phyloP scores from a whole-genome alignment of 2,329 filamentous ascomycete species.

The Westerdykella sp. region DNA sequence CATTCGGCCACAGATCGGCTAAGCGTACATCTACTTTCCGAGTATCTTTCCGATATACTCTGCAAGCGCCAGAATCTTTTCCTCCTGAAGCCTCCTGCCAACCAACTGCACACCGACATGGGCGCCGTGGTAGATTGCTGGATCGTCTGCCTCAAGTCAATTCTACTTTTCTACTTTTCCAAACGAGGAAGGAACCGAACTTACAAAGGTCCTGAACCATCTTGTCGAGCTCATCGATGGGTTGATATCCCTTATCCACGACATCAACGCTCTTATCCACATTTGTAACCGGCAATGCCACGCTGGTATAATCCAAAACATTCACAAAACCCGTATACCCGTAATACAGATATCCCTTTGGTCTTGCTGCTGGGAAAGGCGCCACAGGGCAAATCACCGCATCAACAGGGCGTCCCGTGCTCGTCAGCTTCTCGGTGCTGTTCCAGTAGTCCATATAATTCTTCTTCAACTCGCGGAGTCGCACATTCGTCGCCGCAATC shows the following conservation, averaged over 20 bases:
- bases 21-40: slow-evolving; percentile 6
- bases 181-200: slow-evolving; percentile 6
- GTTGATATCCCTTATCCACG: slow-evolving; percentile 18
- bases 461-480: slow-evolving; percentile 24
- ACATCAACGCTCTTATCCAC: slow-evolving; percentile 26
- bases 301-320: slow-evolving; percentile 28
- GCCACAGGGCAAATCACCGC: slow-evolving; percentile 34
- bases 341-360: slow-evolving; percentile 27
- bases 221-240: slow-evolving; percentile 24
- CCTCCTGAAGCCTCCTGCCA: slow-evolving; percentile 34
- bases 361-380: slow-evolving; percentile 32
- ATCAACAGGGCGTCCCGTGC: slow-evolving; percentile 32
- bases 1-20: not conserved
- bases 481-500: slow-evolving; percentile 31
- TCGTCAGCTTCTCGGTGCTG: slow-evolving; percentile 17
- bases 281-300: slow-evolving; percentile 30
- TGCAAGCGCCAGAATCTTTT: slow-evolving; percentile 35
- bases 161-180: not conserved
- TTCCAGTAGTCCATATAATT: slow-evolving; percentile 38
- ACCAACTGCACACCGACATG: slow-evolving; percentile 35
- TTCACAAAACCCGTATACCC: slow-evolving; percentile 30
- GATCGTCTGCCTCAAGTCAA: slow-evolving; percentile 29
- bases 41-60: slow-evolving; percentile 24
- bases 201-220: slow-evolving; percentile 24
- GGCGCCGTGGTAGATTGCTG: slow-evolving; percentile 35